Evolutionary conservation across 345 rosid species (phyloP).

Genomic region (sweet orange (Citrus sinensis)): DVS_A1.0 CM039166.1:14442001-14442500

Average conservation of each 20-base stretch:
- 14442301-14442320: constrained; percentile 37
- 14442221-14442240: neutral
- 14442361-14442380: constrained; percentile 23
- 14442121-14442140: neutral
- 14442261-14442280: constrained; percentile 51
- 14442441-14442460: constrained; percentile 5
- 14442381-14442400: constrained; percentile 32
- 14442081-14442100: neutral
- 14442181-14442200: neutral
- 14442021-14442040: neutral
- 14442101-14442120: neutral
- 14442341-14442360: constrained; percentile 38
- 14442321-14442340: constrained; percentile 36
- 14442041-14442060: neutral
- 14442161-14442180: neutral
- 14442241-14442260: constrained; percentile 18
- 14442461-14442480: constrained; percentile 46
- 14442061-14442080: neutral
- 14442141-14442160: neutral
- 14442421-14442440: constrained; percentile 13
- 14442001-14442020: neutral
- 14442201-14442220: neutral
- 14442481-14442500: constrained; percentile 87
- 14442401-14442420: constrained; percentile 25
- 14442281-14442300: constrained; percentile 33